Conservation (phyloP, 345 rosid genomes). For the Eucalyptus guilfoylei region DNA sequence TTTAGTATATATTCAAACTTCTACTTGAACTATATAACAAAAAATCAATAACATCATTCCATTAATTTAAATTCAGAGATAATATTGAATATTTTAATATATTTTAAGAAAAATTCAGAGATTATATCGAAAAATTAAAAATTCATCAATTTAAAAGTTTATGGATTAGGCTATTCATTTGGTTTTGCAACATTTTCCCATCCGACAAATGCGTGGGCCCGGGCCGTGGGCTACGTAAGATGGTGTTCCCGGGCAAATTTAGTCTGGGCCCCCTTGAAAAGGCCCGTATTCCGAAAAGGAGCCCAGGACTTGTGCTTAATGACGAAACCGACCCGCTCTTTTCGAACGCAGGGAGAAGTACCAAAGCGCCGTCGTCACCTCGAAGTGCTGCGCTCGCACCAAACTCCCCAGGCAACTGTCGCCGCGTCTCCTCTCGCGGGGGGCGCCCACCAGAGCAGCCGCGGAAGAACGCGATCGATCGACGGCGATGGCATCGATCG, state of each 20-base stretch:
- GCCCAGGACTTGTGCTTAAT: not conserved
- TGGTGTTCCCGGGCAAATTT: not conserved
- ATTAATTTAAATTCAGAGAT: accelerated
- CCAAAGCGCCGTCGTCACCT: not conserved
- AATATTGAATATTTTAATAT: accelerated
- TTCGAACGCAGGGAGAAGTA: not conserved
- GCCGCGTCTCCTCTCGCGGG: not conserved
- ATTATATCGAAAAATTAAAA: too few species aligned
- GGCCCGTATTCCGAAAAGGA: not conserved
- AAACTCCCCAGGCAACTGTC: not conserved
- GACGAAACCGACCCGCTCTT: not conserved
- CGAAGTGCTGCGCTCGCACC: not conserved
- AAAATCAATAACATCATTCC: accelerated
- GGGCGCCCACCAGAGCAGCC: not conserved
- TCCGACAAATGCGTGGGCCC: not conserved
- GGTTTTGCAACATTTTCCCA: too few species aligned
- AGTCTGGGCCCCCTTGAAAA: not conserved
- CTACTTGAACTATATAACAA: too few species aligned
- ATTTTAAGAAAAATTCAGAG: too few species aligned
- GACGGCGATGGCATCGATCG: constrained; percentile 21
- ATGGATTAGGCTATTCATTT: accelerated
- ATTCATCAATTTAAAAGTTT: too few species aligned
- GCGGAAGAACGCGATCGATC: not conserved
- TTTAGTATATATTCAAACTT: too few species aligned
- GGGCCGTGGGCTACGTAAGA: not conserved